Base-by-base conservation (phyloP, 306 rosid species). In the Sphenostylis stenocarpa region DNA sequence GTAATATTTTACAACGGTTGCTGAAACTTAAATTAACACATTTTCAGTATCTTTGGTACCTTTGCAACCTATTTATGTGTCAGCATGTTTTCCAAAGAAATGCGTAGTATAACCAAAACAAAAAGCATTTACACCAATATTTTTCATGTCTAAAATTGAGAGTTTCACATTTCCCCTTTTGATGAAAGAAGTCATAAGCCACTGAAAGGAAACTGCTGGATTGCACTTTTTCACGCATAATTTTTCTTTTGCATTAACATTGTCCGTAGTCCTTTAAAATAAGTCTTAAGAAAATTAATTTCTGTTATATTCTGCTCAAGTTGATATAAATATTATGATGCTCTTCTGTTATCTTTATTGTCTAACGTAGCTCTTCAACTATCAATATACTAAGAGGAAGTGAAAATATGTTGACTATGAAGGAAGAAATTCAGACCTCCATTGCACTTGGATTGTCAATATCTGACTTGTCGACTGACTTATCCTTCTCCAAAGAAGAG, bases 401-500 rank as follows among this genome's bases (percentile, higher is more conserved):
- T 51, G 62, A 67, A 70, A 72, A 49, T 73, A 19, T 24, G 41
- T 13, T 16, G 11, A 73, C 20, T 16, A 53, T 29, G 45, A 56
- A 66, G 76, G 65, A 60, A 70, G 58, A 20, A 11, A 61, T 76
- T 69, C 88, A 73, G 71, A 91, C 87, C 94, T 87, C 91, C 81
- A 76, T 81, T 70, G 78, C 71, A 73, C 83, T 79, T 84, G 84
- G 66, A 67, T 61, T 81, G 60, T 36, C 52, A 38, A 83, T 80
- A 61, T 90, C 91, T 24, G 85, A 84, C 80, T 84, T 85, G 63
- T 82, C 87, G 20, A 81, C 73, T 7, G 87, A 87, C 80, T 82
- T 69, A 80, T 85, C 88, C 86, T 87, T 87, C 68, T 81, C 87
- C 19, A 85, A 38, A 3, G 89, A 88, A 77, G 88, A 82, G 88